These are phyloP conservation scores for Mycena floridula DNA, from an alignment of 768 basidiomycete genomes.

Conservation along the genomic window DNA sequence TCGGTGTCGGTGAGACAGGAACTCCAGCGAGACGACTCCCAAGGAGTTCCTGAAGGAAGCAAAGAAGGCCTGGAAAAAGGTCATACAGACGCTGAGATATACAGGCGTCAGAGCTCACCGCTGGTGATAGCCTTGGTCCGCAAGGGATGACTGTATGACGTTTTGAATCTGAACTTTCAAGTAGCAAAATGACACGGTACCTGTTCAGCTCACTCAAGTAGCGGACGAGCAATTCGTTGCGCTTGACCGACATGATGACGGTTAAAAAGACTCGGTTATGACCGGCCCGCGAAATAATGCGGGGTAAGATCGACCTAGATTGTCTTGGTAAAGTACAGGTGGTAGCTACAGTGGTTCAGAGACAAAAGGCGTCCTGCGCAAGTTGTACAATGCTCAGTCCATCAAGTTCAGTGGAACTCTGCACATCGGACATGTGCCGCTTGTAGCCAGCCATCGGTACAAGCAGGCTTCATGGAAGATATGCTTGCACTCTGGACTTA, in stretches of 20 bases:
- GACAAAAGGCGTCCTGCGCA: no score
- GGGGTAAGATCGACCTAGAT: no score
- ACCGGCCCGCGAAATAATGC: no score
- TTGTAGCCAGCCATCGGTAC: constrained; percentile 13
- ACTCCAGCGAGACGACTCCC: constrained; percentile 65
- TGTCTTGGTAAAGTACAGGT: no score
- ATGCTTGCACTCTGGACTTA: constrained; percentile 58
- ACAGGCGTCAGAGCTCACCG: constrained; percentile 27
- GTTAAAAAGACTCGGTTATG: no score
- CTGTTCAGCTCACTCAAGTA: no score
- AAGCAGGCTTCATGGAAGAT: constrained; percentile 24
- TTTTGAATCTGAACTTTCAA: no score
- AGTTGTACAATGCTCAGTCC: background rate
- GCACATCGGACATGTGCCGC: constrained; percentile 16
- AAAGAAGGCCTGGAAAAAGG: constrained; percentile 36
- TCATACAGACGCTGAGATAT: background rate
- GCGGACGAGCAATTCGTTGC: constrained; percentile 50
- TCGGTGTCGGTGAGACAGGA: constrained; percentile 42
- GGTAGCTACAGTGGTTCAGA: no score
- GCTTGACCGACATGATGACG: background rate
- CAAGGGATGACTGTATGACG: constrained; percentile 60
- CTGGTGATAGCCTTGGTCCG: constrained; percentile 79
- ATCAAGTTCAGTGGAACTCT: constrained; percentile 5
- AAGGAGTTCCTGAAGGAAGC: constrained; percentile 76
- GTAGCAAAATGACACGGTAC: no score